Evolutionary conservation across 805 yeast species (phyloP), one percentile per base, ranked within the genome.

Genomic region (Wickerhamomyces hampshirensis): DNA sequence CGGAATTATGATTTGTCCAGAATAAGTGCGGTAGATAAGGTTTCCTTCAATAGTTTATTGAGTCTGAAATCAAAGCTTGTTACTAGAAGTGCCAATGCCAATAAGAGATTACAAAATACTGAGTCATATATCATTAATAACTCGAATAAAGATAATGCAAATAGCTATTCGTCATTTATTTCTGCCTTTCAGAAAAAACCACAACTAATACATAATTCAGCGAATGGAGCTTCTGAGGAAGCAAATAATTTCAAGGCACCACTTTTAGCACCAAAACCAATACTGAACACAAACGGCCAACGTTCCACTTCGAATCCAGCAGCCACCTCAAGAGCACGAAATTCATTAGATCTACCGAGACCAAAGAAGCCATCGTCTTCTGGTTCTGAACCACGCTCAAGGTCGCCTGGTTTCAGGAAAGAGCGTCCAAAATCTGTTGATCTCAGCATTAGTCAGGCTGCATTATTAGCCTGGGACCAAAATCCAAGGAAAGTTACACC

Each of bases 401-500:
- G 42, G 28, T 37, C 51, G 4, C 39, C 30, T 12, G 31, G 35
- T 4, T 34, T 38, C 12, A 32, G 35, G 23, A 23, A 13, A 19
- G 53, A 48, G 18, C 46, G 55, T 21, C 54, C 56, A 9, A 51
- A 50, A 29, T 51, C 58, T 3, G 43, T 48, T 16, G 56, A 53
- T 13, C 17, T 47, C 5, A 38, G 55, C 5, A 36, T 53, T 6
- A 42, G 46, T 8, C 47, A 47, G 34, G 58, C 58, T 16, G 58
- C 58, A 1, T 15, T 44, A 4, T 28, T 50, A 4, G 58, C 58
- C 5, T 53, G 58, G 58, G 53, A 50, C 28, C 46, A 40, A 15
- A 40, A 36, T 16, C 40, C 40, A 17, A 39, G 43, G 16, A 41
- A 36, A 13, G 39, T 28, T 2, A 19, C 47, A 15, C 44, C 44